Evolutionary conservation across 2,329 filamentous ascomycete genomes (phyloP).

Genomic region (Fusarium sacchari): DNA sequence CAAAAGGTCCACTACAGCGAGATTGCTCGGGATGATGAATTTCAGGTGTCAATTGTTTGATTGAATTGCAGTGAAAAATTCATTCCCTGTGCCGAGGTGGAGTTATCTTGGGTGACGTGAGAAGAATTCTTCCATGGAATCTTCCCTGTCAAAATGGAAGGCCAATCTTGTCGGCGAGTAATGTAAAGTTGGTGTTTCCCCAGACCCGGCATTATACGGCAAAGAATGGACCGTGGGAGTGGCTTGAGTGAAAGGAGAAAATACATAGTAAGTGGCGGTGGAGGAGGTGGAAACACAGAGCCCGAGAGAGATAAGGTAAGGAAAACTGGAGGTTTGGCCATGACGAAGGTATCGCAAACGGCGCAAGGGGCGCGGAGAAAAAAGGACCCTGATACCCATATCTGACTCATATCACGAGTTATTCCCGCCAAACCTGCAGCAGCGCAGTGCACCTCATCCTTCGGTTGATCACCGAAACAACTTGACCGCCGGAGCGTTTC

Average conservation of each 20-base stretch:
- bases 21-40: slow-evolving; percentile 26
- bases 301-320: background rate
- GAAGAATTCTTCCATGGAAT: slow-evolving; percentile 24
- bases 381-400: slow-evolving; percentile 16
- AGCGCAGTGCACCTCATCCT: slow-evolving; percentile 3
- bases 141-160: slow-evolving; percentile 26
- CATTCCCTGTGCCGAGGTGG: slow-evolving; percentile 11
- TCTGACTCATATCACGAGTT: slow-evolving; percentile 26
- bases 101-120: slow-evolving; percentile 8
- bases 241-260: slow-evolving; percentile 6
- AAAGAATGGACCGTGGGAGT: slow-evolving; percentile 25
- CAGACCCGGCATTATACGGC: slow-evolving; percentile 28
- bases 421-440: slow-evolving; percentile 3
- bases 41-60: slow-evolving; percentile 13
- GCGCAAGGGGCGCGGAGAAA: slow-evolving; percentile 10
- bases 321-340: slow-evolving; percentile 3
- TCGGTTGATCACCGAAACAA: slow-evolving; percentile 13
- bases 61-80: background rate
- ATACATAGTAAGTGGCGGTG: background rate
- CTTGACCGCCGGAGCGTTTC: slow-evolving; percentile 28
- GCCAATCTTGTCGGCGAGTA: slow-evolving; percentile 12
- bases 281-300: background rate
- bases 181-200: slow-evolving; percentile 24
- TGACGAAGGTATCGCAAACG: slow-evolving; percentile 17
- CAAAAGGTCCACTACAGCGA: slow-evolving; percentile 24